Percentiles rank a stretch among this genome's conserved stretches.
These are phyloP conservation scores for Clavispora santaluciae DNA, from an alignment of 805 yeast genomes.

Conservation along the genomic window DNA sequence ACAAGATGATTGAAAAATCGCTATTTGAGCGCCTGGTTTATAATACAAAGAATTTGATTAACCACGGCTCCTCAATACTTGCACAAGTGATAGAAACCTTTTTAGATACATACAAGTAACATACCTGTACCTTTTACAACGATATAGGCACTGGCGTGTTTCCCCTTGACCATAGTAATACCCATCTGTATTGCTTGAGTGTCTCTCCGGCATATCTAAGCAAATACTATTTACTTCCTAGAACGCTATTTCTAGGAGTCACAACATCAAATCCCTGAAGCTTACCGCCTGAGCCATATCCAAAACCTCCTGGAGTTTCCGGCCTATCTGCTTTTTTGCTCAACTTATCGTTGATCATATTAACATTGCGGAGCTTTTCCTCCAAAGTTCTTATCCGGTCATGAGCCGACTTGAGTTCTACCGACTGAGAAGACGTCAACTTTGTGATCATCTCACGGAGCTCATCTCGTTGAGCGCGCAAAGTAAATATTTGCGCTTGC, in stretches of 20 bases:
- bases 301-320: slow-evolving; percentile 5
- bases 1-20: slow-evolving; percentile 19
- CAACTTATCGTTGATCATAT: slow-evolving; percentile 30
- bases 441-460: slow-evolving; percentile 36
- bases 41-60: slow-evolving; percentile 26
- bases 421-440: slow-evolving; percentile 30
- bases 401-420: slow-evolving; percentile 31
- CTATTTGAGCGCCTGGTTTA: slow-evolving; percentile 25
- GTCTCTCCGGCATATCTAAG: too few relatives aligned
- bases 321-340: slow-evolving; percentile 20
- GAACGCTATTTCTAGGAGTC: slow-evolving; percentile 23
- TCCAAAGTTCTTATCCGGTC: slow-evolving; percentile 34
- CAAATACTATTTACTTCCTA: slow-evolving; percentile 4
- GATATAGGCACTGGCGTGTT: too few relatives aligned
- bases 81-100: slow-evolving; percentile 36
- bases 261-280: slow-evolving; percentile 38
- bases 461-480: slow-evolving; percentile 34
- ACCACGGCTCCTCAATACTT: slow-evolving; percentile 38
- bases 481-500: slow-evolving; percentile 11
- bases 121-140: neutral
- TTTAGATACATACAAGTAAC: neutral
- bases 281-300: slow-evolving; percentile 26
- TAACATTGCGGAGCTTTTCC: slow-evolving; percentile 24
- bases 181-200: neutral
- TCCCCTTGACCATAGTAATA: too few relatives aligned